Evolutionary conservation across 495 filamentous ascomycete genomes (phyloP), one percentile per base, ranked within the genome.

Genomic region (Penicillium diatomitis): DNA sequence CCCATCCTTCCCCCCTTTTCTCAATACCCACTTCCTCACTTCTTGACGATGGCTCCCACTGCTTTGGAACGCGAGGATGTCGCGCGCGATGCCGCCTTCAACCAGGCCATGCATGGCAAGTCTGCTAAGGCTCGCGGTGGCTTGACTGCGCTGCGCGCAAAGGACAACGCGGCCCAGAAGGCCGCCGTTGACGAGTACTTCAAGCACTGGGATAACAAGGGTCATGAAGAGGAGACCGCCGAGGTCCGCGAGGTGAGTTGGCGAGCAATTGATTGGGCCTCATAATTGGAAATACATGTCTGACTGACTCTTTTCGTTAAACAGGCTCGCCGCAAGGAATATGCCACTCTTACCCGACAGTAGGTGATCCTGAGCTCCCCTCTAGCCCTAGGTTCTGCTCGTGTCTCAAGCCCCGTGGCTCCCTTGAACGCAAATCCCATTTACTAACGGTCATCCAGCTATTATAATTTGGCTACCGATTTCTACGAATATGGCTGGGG

Each of bases 121-220:
- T 87, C 88, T 12, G 75, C 88, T 38, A 65, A 81, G 56, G 77
- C 82, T 11, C 65, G 72, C 30, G 87, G 82, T 57, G 88, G 88
- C 60, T 78, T 96, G 59, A 69, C 77, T 54, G 86, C 92, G 51
- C 87, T 96, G 84, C 71, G 95, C 48, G 74, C 76, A 58, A 98
- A 98, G 73, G 84, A 91, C 68, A 72, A 75, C 44, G 73, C 72
- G 8, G 89, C 92, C 3, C 87, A 97, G 66, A 81, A 90, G 72
- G 80, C 87, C 42, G 91, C 92, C 43, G 80, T 95, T 33, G 90
- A 96, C 60, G 91, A 97, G 70, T 98, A 98, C 74, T 97, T 96
- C 82, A 98, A 96, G 82, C 95, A 96, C 70, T 98, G 91, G 86
- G 92, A 98, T 72, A 88, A 94, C 76, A 92, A 97, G 75, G 66